Conservation (phyloP, 805 yeast genomes). For the Wickerhamomyces bisporus region DNA sequence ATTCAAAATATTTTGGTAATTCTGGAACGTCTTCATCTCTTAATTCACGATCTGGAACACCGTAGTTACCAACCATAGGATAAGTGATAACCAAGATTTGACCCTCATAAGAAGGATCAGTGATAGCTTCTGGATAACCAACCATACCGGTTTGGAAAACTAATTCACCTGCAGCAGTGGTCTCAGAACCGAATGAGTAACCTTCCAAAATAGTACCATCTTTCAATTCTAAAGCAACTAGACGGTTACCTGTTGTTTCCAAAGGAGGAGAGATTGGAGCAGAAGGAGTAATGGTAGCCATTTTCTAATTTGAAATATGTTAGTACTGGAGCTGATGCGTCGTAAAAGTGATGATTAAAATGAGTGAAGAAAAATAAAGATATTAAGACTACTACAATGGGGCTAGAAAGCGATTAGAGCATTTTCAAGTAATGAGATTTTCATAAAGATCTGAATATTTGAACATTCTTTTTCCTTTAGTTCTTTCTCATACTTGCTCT, state of each 20-base stretch:
- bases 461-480: neutral
- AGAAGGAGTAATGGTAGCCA: slow-evolving; percentile 46
- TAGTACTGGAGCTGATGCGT: too few species aligned
- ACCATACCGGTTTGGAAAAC: slow-evolving; percentile 99
- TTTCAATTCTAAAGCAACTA: slow-evolving; percentile 83
- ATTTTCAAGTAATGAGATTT: neutral
- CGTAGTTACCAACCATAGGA: slow-evolving; percentile 97
- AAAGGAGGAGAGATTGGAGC: slow-evolving; percentile 89
- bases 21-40: slow-evolving; percentile 69
- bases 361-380: too few species aligned
- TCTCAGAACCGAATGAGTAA: slow-evolving; percentile 93
- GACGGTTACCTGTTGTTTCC: slow-evolving; percentile 74
- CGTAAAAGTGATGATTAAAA: too few species aligned
- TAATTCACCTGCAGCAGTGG: slow-evolving; percentile 89
- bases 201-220: slow-evolving; percentile 88
- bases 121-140: slow-evolving; percentile 96
- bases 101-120: slow-evolving; percentile 98
- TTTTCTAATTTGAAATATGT: too few species aligned
- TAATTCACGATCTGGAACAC: slow-evolving; percentile 88
- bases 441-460: neutral
- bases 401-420: too few species aligned
- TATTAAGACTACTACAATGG: neutral
- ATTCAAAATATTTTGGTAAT: slow-evolving; percentile 90
- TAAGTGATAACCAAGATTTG: slow-evolving; percentile 95
- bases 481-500: slow-evolving; percentile 16